phyloP scores from a whole-genome alignment of 305 asterid genomes.

The Fraxinus floribunda region DNA sequence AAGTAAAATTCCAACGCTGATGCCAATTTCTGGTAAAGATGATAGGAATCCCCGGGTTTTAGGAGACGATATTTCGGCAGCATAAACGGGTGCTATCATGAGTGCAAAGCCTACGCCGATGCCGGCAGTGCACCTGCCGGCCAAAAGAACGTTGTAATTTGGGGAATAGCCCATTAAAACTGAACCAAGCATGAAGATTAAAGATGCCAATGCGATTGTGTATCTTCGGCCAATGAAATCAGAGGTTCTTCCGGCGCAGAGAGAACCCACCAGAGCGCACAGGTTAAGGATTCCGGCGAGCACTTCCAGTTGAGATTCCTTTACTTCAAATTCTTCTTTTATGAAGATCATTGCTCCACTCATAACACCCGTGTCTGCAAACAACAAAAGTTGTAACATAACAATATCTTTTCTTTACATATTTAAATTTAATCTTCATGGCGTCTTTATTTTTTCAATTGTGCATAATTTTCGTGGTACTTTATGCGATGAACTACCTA shows the following conservation, averaged over 20 bases:
- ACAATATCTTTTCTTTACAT: too few relatives aligned
- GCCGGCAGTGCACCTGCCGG: conserved; percentile 67
- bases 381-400: neutral
- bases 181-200: conserved; percentile 68
- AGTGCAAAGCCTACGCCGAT: conserved; percentile 80
- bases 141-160: conserved; percentile 42
- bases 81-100: conserved; percentile 80
- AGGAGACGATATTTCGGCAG: conserved; percentile 71
- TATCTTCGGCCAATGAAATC: conserved; percentile 66
- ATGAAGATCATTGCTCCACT: conserved; percentile 85
- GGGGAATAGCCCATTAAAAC: conserved; percentile 72
- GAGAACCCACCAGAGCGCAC: conserved; percentile 65
- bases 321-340: conserved; percentile 54
- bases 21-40: conserved; percentile 70
- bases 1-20: conserved; percentile 56
- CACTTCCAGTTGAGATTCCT: conserved; percentile 52
- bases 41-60: conserved; percentile 56
- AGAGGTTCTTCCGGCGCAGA: conserved; percentile 70
- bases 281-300: conserved; percentile 67
- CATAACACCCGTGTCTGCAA: conserved; percentile 76
- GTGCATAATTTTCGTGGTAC: neutral
- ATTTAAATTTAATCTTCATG: neutral
- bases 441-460: neutral
- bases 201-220: conserved; percentile 53
- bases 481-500: neutral